These are phyloP conservation scores for Yamadazyma taylorii DNA, from an alignment of 1,139 yeast species.

Conservation along the genomic window DNA sequence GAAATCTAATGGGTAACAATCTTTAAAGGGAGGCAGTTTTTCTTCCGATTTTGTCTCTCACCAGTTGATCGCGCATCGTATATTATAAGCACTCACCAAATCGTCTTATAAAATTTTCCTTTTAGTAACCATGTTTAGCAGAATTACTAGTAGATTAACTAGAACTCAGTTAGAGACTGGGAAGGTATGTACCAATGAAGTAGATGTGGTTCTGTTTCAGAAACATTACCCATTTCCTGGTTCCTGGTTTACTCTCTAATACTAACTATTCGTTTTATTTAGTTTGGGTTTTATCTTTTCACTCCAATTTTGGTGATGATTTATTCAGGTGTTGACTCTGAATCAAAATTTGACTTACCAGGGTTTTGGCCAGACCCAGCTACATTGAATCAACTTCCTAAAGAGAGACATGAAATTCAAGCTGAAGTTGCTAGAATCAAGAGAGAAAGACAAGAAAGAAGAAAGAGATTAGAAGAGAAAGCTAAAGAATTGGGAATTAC, in stretches of 20 bases:
- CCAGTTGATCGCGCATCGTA: too few relatives aligned
- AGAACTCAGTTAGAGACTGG: constrained; percentile 70
- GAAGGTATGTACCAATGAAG: constrained; percentile 45
- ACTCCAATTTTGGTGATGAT: constrained; percentile 90
- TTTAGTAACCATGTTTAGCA: constrained; percentile 16
- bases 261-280: constrained; percentile 22
- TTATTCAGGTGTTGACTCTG: constrained; percentile 88
- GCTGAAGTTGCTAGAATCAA: constrained; percentile 88
- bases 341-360: constrained; percentile 84
- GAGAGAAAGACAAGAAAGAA: constrained; percentile 69
- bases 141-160: constrained; percentile 38
- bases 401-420: constrained; percentile 87
- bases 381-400: constrained; percentile 85
- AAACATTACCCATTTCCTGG: too few relatives aligned
- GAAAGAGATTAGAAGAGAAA: constrained; percentile 70
- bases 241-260: too few relatives aligned
- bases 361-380: constrained; percentile 98
- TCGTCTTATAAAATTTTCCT: constrained; percentile 2
- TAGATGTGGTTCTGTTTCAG: too few relatives aligned
- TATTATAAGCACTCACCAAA: too few relatives aligned
- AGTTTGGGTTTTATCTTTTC: constrained; percentile 83
- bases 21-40: too few relatives aligned
- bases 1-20: too few relatives aligned
- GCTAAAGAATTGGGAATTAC: constrained; percentile 66
- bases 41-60: too few relatives aligned